Base-by-base conservation (phyloP, 345 rosid species). In the Noccaea bulbosa region DNA sequence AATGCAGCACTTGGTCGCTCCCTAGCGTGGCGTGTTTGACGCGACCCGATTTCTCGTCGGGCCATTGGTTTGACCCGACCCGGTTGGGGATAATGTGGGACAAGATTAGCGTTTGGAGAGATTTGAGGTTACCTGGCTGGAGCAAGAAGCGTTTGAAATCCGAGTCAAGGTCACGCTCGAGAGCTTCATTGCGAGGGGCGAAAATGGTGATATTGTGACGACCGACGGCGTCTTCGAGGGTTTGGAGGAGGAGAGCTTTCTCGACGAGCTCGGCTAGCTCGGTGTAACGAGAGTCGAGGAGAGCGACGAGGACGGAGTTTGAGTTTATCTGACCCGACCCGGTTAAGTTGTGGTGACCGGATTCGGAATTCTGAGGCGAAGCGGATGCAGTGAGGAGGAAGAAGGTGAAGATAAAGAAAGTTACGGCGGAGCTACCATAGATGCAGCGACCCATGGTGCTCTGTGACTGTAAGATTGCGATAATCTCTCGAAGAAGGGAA, bases 271-370 rank as follows among this genome's bases (percentile, higher is more conserved):
- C 96, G 0, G 91, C 84, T 11, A 89, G 83, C 64, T 87, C 96
- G 0, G 96, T 89, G 71, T 89, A 89, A 75, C 78, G 96, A 12
- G 96, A 89, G 75, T 89, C 96, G 10, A 89, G 90, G 48, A 89
- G 86, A 15, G 96, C 96, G 0, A 89, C 89, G 34, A 89, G 85
- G 49, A 89, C 86, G 0, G 93, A 89, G 71, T 87, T 89, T 50
- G 96, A 89, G 82, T 85, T 89, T 71, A 89, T 87, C 50, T 79
- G 89, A 41, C 63, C 65, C 4, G 85, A 55, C 24, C 72, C 80
- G 71, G 71, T 78, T 79, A 17, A 11, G 81, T 80, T 44, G 0
- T 6, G 14, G 34, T 49, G 75, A 54, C 43, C 66, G 30, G 69
- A 22, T 12, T 60, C 62, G 27, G 49, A 72, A 73, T 87, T 74